These are phyloP conservation scores for Yarrowia deformans DNA, from an alignment of 805 yeast species.

Conservation along the genomic window DNA sequence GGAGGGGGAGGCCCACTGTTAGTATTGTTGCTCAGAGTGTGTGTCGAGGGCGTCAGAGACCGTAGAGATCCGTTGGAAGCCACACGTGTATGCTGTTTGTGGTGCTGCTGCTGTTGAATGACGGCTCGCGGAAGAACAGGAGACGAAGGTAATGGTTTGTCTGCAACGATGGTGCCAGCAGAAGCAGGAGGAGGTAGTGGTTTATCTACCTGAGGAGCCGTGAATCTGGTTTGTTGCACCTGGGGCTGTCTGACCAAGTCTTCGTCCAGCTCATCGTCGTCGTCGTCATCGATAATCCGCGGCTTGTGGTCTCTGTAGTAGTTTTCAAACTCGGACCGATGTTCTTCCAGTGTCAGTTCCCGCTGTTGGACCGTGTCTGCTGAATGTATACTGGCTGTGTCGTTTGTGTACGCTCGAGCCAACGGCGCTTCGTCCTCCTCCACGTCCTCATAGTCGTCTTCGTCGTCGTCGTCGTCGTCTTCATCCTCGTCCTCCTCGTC, in stretches of 20 bases:
- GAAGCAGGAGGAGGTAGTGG: constrained; percentile 5
- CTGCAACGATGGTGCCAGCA: too few species aligned
- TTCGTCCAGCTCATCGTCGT: constrained; percentile 24
- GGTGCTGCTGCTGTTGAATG: not conserved
- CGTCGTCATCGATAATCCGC: constrained; percentile 24
- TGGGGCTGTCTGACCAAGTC: constrained; percentile 24
- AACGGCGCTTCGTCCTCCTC: constrained; percentile 6
- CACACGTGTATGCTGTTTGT: not conserved
- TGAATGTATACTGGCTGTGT: constrained; percentile 32
- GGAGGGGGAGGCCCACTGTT: not conserved
- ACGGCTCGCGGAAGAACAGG: not conserved
- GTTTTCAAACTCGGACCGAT: constrained; percentile 37
- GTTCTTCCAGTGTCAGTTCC: constrained; percentile 37
- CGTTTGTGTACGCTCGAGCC: constrained; percentile 16
- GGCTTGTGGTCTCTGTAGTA: constrained; percentile 36
- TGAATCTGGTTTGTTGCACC: constrained; percentile 2
- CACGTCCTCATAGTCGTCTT: constrained; percentile 23
- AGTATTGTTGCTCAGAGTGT: constrained; percentile 5
- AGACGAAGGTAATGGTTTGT: constrained; percentile 11
- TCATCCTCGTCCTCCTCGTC: constrained; percentile 38
- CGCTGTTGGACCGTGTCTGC: constrained; percentile 34
- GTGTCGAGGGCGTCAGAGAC: constrained; percentile 11
- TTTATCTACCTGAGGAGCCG: not conserved
- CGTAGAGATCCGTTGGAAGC: constrained; percentile 4
- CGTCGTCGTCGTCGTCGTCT: constrained; percentile 33